Base-by-base conservation (phyloP, 495 filamentous ascomycete genomes). In the Penicillium goetzii region DNA sequence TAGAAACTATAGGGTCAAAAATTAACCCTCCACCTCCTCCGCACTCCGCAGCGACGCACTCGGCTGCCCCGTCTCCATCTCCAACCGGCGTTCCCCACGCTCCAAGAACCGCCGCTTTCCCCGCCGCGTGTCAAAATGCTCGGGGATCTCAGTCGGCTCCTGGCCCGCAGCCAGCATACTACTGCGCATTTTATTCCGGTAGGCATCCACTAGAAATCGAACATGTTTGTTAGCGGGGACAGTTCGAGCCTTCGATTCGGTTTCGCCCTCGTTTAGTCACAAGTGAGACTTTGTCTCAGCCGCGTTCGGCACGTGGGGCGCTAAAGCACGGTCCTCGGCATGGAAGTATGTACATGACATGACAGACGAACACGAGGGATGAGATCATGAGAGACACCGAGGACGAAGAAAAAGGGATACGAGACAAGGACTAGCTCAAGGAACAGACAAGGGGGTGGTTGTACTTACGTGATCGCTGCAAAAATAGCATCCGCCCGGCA, bases 391-490 rank as follows among this genome's bases (percentile, higher is more conserved):
- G n/a, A 15, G 49, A 21, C 7, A 56, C 33, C 33, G 19, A 15
- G 43, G 14, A 57, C n/a, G 52, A 6, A 50, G 52, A 6, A 50
- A 52, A 54, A 61, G 47, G 40, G 57, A n/a, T 21, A 49, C 33
- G 23, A 15, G 26, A 58, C 14, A 26, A 17, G n/a, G 0, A 32
- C 33, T 21, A 23, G 41, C 19, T 21, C 41, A 11, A 45, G 41
- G 19, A 1, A 23, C 41, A 23, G 4, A 3, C 19, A 45, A 45
- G 19, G 19, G 19, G 19, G 43, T 2, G 19, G 7, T 19, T n/a
- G 43, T 25, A 92, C 93, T 88, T 80, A 97, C 94, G 79, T 66
- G 92, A 93, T 81, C 90, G 87, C 77, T 99, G 95, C 74, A 98
- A 78, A 72, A 99, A 99, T 63, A 97, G 81, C 52, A 88, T 91